A percentile compares a stretch with the other conserved stretches of the same genome.
These are phyloP conservation scores for Cercospora sojina DNA, from an alignment of 2,329 filamentous ascomycete species.

Conservation along the genomic window DNA sequence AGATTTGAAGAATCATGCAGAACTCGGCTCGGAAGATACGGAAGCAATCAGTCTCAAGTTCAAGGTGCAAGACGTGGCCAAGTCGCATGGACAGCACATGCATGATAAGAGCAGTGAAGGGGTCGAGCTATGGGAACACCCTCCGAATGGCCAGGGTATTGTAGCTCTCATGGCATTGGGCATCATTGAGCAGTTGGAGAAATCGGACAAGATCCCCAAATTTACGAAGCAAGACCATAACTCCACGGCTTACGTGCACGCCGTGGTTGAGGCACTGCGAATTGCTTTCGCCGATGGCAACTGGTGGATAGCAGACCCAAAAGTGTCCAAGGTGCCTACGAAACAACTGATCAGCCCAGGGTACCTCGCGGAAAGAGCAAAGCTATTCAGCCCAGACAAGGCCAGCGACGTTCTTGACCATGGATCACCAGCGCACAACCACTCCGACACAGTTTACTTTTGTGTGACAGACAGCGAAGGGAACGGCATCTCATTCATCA, in stretches of 20 bases:
- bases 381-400: slow-evolving; percentile 59
- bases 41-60: slow-evolving; percentile 74
- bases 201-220: slow-evolving; percentile 67
- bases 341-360: slow-evolving; percentile 66
- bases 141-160: slow-evolving; percentile 93
- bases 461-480: slow-evolving; percentile 75
- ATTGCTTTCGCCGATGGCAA: slow-evolving; percentile 86
- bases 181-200: slow-evolving; percentile 83
- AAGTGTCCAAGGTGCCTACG: slow-evolving; percentile 67
- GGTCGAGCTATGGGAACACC: slow-evolving; percentile 92
- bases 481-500: slow-evolving; percentile 95
- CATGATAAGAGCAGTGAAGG: slow-evolving; percentile 52
- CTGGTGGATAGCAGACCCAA: slow-evolving; percentile 89
- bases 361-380: slow-evolving; percentile 71
- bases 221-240: slow-evolving; percentile 77
- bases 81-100: slow-evolving; percentile 48
- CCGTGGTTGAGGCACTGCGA: slow-evolving; percentile 80
- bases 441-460: slow-evolving; percentile 94
- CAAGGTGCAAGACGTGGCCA: slow-evolving; percentile 56
- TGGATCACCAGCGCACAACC: slow-evolving; percentile 80
- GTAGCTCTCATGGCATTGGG: slow-evolving; percentile 92
- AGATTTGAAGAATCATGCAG: slow-evolving; percentile 75
- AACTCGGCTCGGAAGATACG: slow-evolving; percentile 72
- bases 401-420: slow-evolving; percentile 59
- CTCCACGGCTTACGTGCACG: slow-evolving; percentile 70